Conservation (phyloP, 2,329 filamentous ascomycete species). For the Aulographum hederae region DNA sequence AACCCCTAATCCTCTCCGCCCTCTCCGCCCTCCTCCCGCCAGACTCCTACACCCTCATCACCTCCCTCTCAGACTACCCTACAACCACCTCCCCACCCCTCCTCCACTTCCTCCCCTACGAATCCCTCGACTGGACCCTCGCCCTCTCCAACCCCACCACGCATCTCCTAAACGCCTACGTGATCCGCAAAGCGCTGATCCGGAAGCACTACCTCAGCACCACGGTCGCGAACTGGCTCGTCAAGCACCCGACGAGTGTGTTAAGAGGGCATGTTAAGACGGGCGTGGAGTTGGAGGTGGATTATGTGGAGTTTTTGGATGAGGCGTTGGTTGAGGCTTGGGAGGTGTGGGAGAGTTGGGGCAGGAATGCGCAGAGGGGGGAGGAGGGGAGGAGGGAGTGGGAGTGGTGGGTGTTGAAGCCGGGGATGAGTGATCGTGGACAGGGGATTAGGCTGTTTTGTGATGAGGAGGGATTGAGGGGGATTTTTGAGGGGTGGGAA, state of each 20-base stretch:
- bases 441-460: constrained; percentile 85
- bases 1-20: constrained; percentile 65
- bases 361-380: constrained; percentile 40
- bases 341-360: constrained; percentile 65
- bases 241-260: constrained; percentile 59
- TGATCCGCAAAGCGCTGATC: constrained; percentile 91
- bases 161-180: constrained; percentile 68
- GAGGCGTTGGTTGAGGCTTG: constrained; percentile 82
- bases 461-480: constrained; percentile 64
- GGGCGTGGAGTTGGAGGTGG: constrained; percentile 76
- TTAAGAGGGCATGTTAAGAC: constrained; percentile 56
- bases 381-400: too few relatives aligned
- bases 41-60: constrained; percentile 35
- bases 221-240: constrained; percentile 69
- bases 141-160: constrained; percentile 42
- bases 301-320: constrained; percentile 92
- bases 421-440: constrained; percentile 90
- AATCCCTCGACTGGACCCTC: constrained; percentile 69
- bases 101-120: constrained; percentile 74
- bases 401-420: constrained; percentile 99
- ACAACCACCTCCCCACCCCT: constrained; percentile 24
- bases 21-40: constrained; percentile 42
- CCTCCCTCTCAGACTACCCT: constrained; percentile 28
- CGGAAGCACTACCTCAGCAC: constrained; percentile 84
- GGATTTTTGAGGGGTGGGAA: constrained; percentile 87